Evolutionary conservation across 225 moss, liverwort and hornwort species (phyloP), one percentile per base, ranked within the genome.

Genomic region (Sphagnum contortum): DNA sequence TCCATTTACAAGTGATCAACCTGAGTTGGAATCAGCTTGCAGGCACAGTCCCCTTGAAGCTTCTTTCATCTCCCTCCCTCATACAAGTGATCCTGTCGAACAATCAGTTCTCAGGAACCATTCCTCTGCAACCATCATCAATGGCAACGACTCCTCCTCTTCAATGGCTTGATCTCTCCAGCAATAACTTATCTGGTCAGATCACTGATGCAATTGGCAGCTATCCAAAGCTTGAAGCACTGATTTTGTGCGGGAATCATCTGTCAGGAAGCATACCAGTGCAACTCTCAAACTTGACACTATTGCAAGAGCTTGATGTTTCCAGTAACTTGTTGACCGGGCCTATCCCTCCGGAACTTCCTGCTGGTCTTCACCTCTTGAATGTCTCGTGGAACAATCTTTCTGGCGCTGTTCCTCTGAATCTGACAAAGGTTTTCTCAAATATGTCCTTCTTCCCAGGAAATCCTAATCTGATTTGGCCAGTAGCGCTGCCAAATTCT

Each of bases 1-100:
- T 79, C 57, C 73, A 72, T 59, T 64, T 83, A 57, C 71, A 76
- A 14, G 44, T 66, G 3, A 76, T 83, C 4, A 83, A 92, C 61
- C 79, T 92, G 62, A 92, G 91, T 72, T 82, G 75, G 47, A 92
- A 92, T 69, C 75, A 69, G 58, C 83, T 92, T 57, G 75, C 72
- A 48, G 89, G 87, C 60, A 47, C 68, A 70, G 82, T 74, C 69
- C 87, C 73, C 71, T 72, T 82, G 46, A 72, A 74, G 72, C 66
- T 73, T 63, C 70, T 80, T 60, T 59, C 68, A 11, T 73, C 63
- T 58, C 61, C 69, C 53, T 76, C 73, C 11, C 48, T 73, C 54
- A 71, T 68, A 51, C 70, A 71, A 50, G 61, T 80, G 72, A 71
- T 74, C 49, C 59, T 80, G 46, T 74, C 75, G n/a, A 72, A 69